A percentile compares a stretch with the other conserved stretches of the same genome.
Conservation (phyloP, 192 early-diverging fungal genomes). For the Cetraspora pellucida region DNA sequence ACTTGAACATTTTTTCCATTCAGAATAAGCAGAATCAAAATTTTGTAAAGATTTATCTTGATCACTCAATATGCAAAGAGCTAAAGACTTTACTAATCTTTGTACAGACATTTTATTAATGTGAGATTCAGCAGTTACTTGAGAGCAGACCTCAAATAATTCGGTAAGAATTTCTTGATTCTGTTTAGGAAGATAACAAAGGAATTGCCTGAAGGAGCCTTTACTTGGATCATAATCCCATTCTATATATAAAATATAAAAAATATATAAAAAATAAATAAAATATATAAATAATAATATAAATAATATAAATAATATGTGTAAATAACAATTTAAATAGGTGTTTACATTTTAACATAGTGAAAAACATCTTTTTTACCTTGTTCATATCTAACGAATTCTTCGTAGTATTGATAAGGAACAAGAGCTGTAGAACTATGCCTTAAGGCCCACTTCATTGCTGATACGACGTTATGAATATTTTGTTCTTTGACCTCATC, state of each 20-base stretch:
- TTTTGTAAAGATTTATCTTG: neutral
- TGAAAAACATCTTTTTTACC: neutral
- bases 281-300: too few species aligned
- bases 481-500: slow-evolving; percentile 19
- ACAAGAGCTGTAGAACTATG: slow-evolving; percentile 21
- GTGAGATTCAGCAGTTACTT: slow-evolving; percentile 27
- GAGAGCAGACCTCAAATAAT: slow-evolving; percentile 21
- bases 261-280: neutral
- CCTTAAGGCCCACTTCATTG: slow-evolving; percentile 32
- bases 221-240: slow-evolving; percentile 30
- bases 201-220: slow-evolving; percentile 30
- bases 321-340: neutral
- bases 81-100: slow-evolving; percentile 27
- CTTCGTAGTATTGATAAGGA: slow-evolving; percentile 27
- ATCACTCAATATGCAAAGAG: slow-evolving; percentile 22
- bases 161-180: slow-evolving; percentile 17
- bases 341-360: neutral
- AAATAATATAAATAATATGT: neutral
- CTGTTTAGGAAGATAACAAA: slow-evolving; percentile 22
- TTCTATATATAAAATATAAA: slow-evolving; percentile 21
- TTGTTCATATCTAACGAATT: slow-evolving; percentile 25
- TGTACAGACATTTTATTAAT: slow-evolving; percentile 31
- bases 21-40: slow-evolving; percentile 27
- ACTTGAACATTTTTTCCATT: slow-evolving; percentile 26
- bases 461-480: slow-evolving; percentile 29